These are phyloP conservation scores for Tricholoma hemisulphureum DNA, from an alignment of 768 basidiomycete species.

Conservation along the genomic window DNA sequence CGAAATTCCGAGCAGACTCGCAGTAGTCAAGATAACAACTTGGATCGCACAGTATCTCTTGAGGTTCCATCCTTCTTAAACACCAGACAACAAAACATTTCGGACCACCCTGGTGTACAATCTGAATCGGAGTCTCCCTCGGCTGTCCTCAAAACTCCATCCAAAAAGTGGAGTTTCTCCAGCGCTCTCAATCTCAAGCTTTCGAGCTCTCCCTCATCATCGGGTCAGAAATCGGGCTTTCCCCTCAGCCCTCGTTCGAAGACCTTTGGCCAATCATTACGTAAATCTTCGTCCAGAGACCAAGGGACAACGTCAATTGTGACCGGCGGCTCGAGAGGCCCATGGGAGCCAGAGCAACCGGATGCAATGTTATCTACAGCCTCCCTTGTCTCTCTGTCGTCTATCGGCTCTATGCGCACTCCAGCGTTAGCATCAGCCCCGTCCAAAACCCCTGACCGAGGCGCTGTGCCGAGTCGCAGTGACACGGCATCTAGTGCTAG, in stretches of 20 bases:
- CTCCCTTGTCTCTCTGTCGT: conserved; percentile 73
- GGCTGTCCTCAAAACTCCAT: conserved; percentile 67
- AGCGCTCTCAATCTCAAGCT: conserved; percentile 77
- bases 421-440: conserved; percentile 42
- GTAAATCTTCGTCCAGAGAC: conserved; percentile 71
- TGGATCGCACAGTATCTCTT: conserved; percentile 48
- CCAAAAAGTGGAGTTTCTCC: conserved; percentile 98
- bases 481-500: conserved; percentile 77
- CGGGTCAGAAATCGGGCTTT: conserved; percentile 53
- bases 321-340: conserved; percentile 39
- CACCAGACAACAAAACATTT: conserved; percentile 40
- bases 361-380: conserved; percentile 79
- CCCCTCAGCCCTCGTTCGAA: conserved; percentile 67
- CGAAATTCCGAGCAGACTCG: conserved; percentile 38
- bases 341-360: conserved; percentile 70
- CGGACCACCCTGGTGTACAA: conserved; percentile 32
- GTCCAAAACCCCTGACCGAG: conserved; percentile 67
- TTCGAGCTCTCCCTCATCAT: conserved; percentile 62
- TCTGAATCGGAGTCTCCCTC: conserved; percentile 46
- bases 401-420: conserved; percentile 61
- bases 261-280: conserved; percentile 63
- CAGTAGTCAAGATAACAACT: conserved; percentile 43
- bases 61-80: conserved; percentile 47
- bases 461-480: conserved; percentile 56
- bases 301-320: conserved; percentile 46